Evolutionary conservation across 73 alveolate species (phyloP), one percentile per base, ranked within the genome.

Genomic region (Paramecium caudatum): DNA sequence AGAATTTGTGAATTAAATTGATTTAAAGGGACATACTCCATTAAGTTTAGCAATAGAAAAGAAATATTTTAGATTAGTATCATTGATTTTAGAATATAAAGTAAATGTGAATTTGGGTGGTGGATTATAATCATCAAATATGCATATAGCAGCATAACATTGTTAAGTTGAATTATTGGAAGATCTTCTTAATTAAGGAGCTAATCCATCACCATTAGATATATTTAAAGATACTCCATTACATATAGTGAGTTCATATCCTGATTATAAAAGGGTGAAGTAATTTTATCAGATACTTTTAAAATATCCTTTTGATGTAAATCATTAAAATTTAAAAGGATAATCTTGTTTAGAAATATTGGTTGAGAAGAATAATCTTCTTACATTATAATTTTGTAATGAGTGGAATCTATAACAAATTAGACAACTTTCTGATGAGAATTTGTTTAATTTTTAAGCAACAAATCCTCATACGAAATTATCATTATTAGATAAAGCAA

Each of bases 21-120:
- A 68, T 16, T 30, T 68, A 12, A 68, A 68, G 34, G 84, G 84
- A 68, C 50, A 68, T 15, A 68, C 84, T 5, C 84, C 84, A 34
- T 37, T 68, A 68, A 68, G 50, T 68, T 68, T 68, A 12, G 84
- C 84, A 4, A 34, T 68, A 0, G 61, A 68, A 33, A 68, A 68
- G 16, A 68, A 37, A 10, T 34, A 68, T 68, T 32, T 25, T 33
- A n/a, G 84, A 27, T 68, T 32, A 15, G 50, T 68, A 9, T 2
- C 25, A 2, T 7, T 68, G 32, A 12, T 68, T 32, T 23, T 68
- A 3, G 6, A 68, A 68, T 68, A n/a, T 21, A 32, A 32, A 0
- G 19, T 68, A 2, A 68, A 68, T 32, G 55, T 68, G 5, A 68
- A 34, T 32, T 68, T 68, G 15, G 84, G 47, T 17, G 84, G 84